These are phyloP conservation scores for Volvox carteri DNA, from an alignment of 163 green algal species.

Conservation along the genomic window DNA sequence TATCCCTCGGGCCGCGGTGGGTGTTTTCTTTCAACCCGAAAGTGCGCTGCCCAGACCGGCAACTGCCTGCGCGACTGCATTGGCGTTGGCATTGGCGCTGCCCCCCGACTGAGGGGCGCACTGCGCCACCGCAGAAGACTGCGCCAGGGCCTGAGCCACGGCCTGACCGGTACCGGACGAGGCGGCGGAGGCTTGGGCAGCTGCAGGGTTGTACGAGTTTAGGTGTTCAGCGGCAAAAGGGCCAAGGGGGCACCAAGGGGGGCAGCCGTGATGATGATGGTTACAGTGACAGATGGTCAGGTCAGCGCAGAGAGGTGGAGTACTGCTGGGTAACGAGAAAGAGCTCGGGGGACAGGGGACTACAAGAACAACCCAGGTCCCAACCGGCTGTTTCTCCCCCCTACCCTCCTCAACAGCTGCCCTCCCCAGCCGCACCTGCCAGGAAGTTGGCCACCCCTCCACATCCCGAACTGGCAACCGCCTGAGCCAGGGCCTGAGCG, in stretches of 20 bases:
- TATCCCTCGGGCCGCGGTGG: not conserved
- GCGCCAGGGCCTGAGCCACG: slow-evolving; percentile 12
- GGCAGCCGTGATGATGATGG: too few species aligned
- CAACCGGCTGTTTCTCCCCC: too few species aligned
- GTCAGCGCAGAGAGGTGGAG: too few species aligned
- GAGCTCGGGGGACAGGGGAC: not conserved
- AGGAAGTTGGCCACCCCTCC: slow-evolving; percentile 29
- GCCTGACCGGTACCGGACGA: not conserved
- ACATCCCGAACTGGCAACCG: not conserved
- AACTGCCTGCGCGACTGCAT: slow-evolving; percentile 11
- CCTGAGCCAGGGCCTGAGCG: slow-evolving; percentile 16
- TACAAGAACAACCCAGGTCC: not conserved
- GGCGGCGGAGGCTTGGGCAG: slow-evolving; percentile 5
- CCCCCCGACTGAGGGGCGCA: slow-evolving; percentile 10
- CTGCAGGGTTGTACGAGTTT: not conserved
- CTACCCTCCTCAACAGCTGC: too few species aligned
- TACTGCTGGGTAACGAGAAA: not conserved
- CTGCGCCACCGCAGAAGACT: not conserved
- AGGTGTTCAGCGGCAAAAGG: not conserved
- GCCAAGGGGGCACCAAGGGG: not conserved
- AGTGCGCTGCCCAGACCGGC: not conserved
- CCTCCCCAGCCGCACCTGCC: too few species aligned
- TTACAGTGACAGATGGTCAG: too few species aligned
- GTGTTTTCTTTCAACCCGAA: not conserved
- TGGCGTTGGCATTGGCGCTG: not conserved